Evolutionary conservation across 1,284 basidiomycete species (phyloP), one percentile per base, ranked within the genome.

Genomic region (Marasmius sp.): DNA sequence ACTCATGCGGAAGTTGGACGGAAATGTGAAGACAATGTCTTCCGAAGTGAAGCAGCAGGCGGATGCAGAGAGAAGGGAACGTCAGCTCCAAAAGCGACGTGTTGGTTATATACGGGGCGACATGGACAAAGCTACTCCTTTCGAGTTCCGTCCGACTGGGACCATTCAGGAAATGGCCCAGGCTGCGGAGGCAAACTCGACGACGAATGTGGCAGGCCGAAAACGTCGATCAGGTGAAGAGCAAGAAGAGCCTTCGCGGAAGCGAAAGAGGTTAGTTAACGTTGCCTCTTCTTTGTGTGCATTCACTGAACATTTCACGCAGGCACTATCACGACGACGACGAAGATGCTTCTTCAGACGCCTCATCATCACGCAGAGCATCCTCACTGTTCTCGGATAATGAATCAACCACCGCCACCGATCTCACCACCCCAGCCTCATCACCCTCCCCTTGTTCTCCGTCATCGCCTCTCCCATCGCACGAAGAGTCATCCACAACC

Each of bases 11-110:
- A 57, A 58, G 57, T 10, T 61, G 41, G 51, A 49, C 9, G 33
- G 57, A 16, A 22, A 43, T n/a, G 56, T 61, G 27, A 58, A 49
- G 56, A 33, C 51, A 16, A 53, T 52, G 50, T 58, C 61, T 39
- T 50, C 56, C 6, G 61, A 58, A 34, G 20, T 61, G 14, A 50
- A 57, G 36, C 50, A 52, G 50, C 36, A 54, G 20, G 56, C 50
- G 14, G 57, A 36, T 38, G 34, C 53, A 14, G 41, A 47, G 34
- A 61, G 36, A 41, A 49, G 51, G 8, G 39, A 58, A 45, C 41
- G 57, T 49, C 39, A 45, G 48, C 50, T 45, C 22, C 45, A 45
- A 50, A 61, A 55, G 36, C 34, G 50, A n/a, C 18, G 50, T 9
- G 51, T 38, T 8, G 47, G n/a, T 18, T n/a, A 48, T 45, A 56